Conservation (phyloP, 139 green algal species). For the Ostreobium quekettii region DNA sequence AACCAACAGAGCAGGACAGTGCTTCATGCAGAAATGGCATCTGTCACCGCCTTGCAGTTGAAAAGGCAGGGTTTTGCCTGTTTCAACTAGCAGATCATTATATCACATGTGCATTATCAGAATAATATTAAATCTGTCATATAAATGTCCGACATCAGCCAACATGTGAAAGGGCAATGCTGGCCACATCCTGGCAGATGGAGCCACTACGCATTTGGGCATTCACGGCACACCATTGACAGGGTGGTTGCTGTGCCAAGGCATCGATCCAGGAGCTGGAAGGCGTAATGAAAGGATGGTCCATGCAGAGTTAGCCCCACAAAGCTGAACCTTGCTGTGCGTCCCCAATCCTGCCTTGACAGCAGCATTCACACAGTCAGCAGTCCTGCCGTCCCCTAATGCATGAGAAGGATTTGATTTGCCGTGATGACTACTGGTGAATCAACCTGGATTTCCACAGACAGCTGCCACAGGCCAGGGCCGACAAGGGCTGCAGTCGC, state of each 20-base stretch:
- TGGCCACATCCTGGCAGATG: not conserved
- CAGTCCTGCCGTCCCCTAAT: no score
- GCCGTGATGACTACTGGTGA: no score
- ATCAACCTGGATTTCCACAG: no score
- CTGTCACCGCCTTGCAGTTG: no score
- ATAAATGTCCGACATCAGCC: not conserved
- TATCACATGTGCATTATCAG: constrained; percentile 5
- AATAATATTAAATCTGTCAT: not conserved
- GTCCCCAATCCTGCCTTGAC: constrained; percentile 21
- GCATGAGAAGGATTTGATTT: no score
- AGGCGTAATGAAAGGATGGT: constrained; percentile 41
- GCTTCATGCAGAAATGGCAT: no score
- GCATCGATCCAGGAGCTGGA: constrained; percentile 31
- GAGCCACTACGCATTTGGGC: not conserved
- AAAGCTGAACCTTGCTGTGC: constrained; percentile 29
- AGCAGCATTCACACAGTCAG: no score
- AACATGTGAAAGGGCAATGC: not conserved
- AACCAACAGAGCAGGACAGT: no score
- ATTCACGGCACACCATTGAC: constrained; percentile 12
- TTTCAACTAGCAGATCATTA: not conserved
- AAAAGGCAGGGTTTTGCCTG: not conserved
- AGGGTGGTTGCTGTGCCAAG: constrained; percentile 22
- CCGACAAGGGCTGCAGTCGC: no score
- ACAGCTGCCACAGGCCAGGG: no score
- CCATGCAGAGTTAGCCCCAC: constrained; percentile 43